Base-by-base conservation (phyloP, 768 basidiomycete genomes). In the Dacryopinax primogenitus region DNA sequence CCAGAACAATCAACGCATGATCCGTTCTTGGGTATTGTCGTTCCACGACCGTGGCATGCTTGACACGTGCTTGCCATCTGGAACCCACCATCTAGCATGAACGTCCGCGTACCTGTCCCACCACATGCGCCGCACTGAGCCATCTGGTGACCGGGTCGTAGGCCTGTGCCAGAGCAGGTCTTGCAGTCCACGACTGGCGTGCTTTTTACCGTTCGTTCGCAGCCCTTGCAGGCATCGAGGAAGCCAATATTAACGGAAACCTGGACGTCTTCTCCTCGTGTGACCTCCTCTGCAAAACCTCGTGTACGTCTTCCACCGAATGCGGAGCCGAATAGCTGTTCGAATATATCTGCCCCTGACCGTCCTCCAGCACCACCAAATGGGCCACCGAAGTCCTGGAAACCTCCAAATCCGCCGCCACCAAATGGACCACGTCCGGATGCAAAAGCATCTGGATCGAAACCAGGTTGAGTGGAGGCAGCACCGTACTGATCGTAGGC, bases 61-160 rank as follows among this genome's bases (percentile, higher is more conserved):
- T 80, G 79, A 77, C 96, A 99, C 33, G 92, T 92, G 67, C 86
- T 90, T 26, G 92, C 86, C 92, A 99, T 94, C 73, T 92, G 90
- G 83, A 99, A 98, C 18, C 96, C 96, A 73, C 82, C 87, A 72
- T 91, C 86, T 71, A 99, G 83, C 63, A 91, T 86, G 74, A 90
- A 97, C 18, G 92, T 90, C 74, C 86, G 84, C 35, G 87, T 84
- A 47, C 96, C 96, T 26, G 88, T 81, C 65, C 96, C 96, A 66
- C 85, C 81, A 76, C 96, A 99, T 35, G 86, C 76, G 62, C 77
- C 72, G 76, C 96, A 99, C 32, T 84, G 83, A 62, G 83, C 80
- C 70, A 88, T 82, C 76, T 93, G 88, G 35, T 88, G 84, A 33
- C 95, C 95, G 23, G 83, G 76, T 76, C 89, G 96, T 72, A 99